Evolutionary conservation across 805 yeast genomes (phyloP).

Genomic region (Yamadazyma paraphyllophila): DNA sequence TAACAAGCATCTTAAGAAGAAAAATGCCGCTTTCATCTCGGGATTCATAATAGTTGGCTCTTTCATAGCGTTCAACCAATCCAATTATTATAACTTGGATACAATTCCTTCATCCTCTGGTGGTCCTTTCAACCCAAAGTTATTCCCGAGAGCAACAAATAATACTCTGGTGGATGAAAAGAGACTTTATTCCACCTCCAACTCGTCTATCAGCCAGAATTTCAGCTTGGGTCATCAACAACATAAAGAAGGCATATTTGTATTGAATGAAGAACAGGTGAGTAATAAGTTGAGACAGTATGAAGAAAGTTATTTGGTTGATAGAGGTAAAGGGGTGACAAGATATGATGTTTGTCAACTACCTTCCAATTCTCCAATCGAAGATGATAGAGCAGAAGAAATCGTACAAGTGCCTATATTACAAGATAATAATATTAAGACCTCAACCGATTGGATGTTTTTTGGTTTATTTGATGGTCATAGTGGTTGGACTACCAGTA

Average conservation of each 20-base stretch:
- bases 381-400: constrained; percentile 87
- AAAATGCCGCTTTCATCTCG: constrained; percentile 39
- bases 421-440: constrained; percentile 55
- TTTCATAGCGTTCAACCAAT: constrained; percentile 37
- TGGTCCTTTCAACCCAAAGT: constrained; percentile 15
- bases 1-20: constrained; percentile 22
- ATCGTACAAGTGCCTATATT: constrained; percentile 69
- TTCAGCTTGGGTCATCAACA: constrained; percentile 43
- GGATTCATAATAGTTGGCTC: constrained; percentile 45
- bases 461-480: constrained; percentile 98
- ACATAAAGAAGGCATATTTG: constrained; percentile 53
- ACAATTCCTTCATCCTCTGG: constrained; percentile 17
- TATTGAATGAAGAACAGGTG: constrained; percentile 69
- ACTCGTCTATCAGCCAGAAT: constrained; percentile 43
- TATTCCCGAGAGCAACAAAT: constrained; percentile 12
- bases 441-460: constrained; percentile 76
- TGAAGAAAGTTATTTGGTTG: constrained; percentile 79
- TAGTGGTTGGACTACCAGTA: constrained; percentile 91
- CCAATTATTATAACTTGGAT: constrained; percentile 42
- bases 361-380: constrained; percentile 90
- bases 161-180: constrained; percentile 17
- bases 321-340: constrained; percentile 81
- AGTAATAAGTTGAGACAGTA: constrained; percentile 61
- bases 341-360: constrained; percentile 89
- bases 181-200: constrained; percentile 36